These are phyloP conservation scores for Rhexocercosporidium sp. DNA, from an alignment of 2,329 filamentous ascomycete species.

Conservation along the genomic window DNA sequence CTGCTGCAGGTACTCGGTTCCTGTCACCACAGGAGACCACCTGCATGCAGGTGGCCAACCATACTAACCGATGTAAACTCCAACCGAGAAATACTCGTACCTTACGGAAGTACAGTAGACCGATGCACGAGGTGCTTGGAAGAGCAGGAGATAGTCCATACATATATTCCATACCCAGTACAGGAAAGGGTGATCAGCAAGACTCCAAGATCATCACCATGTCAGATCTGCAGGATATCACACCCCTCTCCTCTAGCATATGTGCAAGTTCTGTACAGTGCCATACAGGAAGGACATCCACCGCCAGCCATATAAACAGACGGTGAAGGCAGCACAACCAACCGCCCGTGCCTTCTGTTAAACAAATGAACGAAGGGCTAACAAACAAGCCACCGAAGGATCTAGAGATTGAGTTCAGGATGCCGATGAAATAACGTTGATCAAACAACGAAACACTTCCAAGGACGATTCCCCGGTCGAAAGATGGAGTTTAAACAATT, in stretches of 20 bases:
- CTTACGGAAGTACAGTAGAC: not conserved
- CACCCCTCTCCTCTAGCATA: slow-evolving; percentile 1
- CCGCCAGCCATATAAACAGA: not conserved
- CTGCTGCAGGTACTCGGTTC: slow-evolving; percentile 14
- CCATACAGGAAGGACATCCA: too few relatives aligned
- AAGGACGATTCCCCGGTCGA: not conserved
- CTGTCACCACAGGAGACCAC: slow-evolving; percentile 4
- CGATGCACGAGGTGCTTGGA: not conserved
- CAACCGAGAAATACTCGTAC: not conserved
- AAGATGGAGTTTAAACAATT: not conserved
- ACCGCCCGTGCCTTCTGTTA: not conserved
- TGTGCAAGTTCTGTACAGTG: too few relatives aligned
- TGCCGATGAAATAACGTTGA: not conserved
- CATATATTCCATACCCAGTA: not conserved
- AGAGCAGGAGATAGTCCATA: not conserved
- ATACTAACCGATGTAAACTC: not conserved
- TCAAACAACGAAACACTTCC: not conserved
- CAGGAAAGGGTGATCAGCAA: not conserved
- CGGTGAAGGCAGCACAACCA: not conserved
- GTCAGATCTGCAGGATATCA: slow-evolving; percentile 1
- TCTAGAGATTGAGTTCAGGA: not conserved
- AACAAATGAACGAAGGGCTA: not conserved
- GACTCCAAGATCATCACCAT: slow-evolving; percentile 4
- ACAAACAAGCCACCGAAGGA: not conserved
- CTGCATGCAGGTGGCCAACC: not conserved